Evolutionary conservation across 2,329 filamentous ascomycete species (phyloP), one percentile per base, ranked within the genome.

Genomic region (Annulohypoxylon truncatum): DNA sequence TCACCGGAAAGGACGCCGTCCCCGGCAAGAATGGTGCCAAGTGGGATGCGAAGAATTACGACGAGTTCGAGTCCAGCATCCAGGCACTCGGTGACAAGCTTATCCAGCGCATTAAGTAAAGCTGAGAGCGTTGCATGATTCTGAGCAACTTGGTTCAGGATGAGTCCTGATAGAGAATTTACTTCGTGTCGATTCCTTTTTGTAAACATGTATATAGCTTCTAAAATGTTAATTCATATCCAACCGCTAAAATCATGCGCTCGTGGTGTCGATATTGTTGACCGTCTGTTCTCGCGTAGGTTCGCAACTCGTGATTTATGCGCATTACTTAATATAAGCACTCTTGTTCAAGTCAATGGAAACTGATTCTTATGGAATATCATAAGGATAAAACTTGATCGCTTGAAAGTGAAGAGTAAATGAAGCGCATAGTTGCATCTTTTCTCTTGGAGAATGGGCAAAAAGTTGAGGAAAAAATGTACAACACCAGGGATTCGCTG

Each of bases 21-120:
- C 87, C 87, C 0, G 87, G 87, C 0, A 76, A 79, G 10, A 73
- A 77, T 1, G 81, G 81, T 18, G 88, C 88, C 0, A 78, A 82
- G 28, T 91, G 88, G 88, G 77, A 78, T 7, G 85, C 87, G 0
- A 73, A 74, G 5, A 82, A 75, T 65, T 83, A 78, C 24, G 75
- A 77, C 7, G 80, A 82, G 13, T 89, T 90, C 67, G 82, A 86
- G 75, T 75, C 68, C n/a, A 88, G 84, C 71, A 83, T 89, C 58
- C 74, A 79, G 54, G 71, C 64, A 0, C 73, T 87, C 0, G 88
- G 87, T 0, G 81, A 89, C 70, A 77, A 75, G 69, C 77, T 90
- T 44, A 78, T 90, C n/a, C 61, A 74, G 40, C 69, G 77, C 4
- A 78, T 82, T 47, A 74, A 72, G 7, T 65, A 13, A 57, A 42